These are phyloP conservation scores for Emmonsiellopsis sp. DNA, from an alignment of 2,329 filamentous ascomycete species.

Conservation along the genomic window DNA sequence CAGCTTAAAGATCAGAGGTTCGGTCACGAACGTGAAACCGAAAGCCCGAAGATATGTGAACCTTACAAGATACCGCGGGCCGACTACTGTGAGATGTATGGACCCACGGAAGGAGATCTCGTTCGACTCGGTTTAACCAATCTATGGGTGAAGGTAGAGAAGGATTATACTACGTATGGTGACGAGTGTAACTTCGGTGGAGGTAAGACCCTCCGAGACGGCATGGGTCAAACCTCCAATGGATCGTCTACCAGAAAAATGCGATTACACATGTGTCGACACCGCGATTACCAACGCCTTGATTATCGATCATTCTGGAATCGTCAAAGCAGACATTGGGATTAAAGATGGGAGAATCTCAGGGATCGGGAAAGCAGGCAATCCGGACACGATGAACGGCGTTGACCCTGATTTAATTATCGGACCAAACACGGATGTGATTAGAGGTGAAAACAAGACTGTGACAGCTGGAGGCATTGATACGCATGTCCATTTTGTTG, in stretches of 20 bases:
- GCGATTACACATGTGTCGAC: constrained; percentile 63
- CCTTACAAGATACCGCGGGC: constrained; percentile 63
- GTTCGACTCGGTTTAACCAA: constrained; percentile 77
- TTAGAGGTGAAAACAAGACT: constrained; percentile 87
- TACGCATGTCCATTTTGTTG: constrained; percentile 89
- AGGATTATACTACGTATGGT: constrained; percentile 72
- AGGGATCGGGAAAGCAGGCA: constrained; percentile 88
- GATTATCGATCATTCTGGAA: constrained; percentile 82
- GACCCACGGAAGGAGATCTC: constrained; percentile 77
- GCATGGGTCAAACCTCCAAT: constrained; percentile 78
- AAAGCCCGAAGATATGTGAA: constrained; percentile 45
- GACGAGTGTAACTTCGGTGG: constrained; percentile 95
- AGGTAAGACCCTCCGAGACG: constrained; percentile 85
- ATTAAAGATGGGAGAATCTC: constrained; percentile 80
- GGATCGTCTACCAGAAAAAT: constrained; percentile 37
- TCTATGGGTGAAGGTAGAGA: constrained; percentile 84
- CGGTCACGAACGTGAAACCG: constrained; percentile 61
- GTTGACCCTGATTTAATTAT: constrained; percentile 70
- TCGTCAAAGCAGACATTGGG: constrained; percentile 94
- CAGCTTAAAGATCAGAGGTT: constrained; percentile 63
- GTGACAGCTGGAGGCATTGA: constrained; percentile 85
- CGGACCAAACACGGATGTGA: constrained; percentile 81
- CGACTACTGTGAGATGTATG: constrained; percentile 82
- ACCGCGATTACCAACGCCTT: constrained; percentile 82
- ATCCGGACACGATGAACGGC: constrained; percentile 93